phyloP scores from a whole-genome alignment of 495 filamentous ascomycete species.

The Extremus antarcticus region DNA sequence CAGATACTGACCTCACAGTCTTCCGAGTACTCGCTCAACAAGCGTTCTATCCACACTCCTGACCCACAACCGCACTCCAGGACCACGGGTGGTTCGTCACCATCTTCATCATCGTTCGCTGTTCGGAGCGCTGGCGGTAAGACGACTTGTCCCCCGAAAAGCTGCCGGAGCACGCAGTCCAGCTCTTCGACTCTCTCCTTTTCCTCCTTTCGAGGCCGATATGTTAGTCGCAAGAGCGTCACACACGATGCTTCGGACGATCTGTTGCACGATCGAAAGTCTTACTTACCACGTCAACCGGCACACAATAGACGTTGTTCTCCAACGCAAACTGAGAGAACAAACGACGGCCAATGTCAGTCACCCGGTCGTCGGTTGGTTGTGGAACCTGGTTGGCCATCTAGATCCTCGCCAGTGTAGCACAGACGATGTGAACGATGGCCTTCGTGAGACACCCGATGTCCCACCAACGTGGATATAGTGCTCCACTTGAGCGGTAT shows the following conservation, averaged over 20 bases:
- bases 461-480: neutral
- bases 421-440: neutral
- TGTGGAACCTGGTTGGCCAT: conserved; percentile 11
- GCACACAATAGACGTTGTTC: conserved; percentile 62
- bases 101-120: conserved; percentile 1
- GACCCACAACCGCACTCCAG: conserved; percentile 34
- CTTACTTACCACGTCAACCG: conserved; percentile 76
- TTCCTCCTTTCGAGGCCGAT: conserved; percentile 51
- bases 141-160: conserved; percentile 73
- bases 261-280: no score
- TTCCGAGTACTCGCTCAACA: conserved; percentile 57
- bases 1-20: neutral
- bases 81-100: conserved; percentile 29
- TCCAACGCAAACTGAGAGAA: conserved; percentile 44
- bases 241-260: no score
- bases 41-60: conserved; percentile 70
- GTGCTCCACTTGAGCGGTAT: neutral
- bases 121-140: conserved; percentile 46
- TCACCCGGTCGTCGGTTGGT: conserved; percentile 5
- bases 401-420: neutral
- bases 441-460: neutral
- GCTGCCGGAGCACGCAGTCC: conserved; percentile 55
- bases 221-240: neutral
- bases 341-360: neutral
- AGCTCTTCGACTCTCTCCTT: conserved; percentile 61